These are phyloP conservation scores for Pseudocercospora vitis DNA, from an alignment of 2,329 filamentous ascomycete species.

Conservation along the genomic window DNA sequence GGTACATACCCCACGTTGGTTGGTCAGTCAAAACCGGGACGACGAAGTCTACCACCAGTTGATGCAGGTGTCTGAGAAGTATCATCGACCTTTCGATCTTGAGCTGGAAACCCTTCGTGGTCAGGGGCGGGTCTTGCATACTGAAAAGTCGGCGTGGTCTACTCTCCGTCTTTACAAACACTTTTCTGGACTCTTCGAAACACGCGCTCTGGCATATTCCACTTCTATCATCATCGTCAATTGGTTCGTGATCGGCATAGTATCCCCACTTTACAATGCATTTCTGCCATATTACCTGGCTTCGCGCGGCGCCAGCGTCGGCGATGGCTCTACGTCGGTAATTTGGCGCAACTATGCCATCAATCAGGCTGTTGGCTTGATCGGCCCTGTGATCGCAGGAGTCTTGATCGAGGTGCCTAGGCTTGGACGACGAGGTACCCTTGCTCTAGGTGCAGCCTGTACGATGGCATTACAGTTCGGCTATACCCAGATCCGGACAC, in stretches of 20 bases:
- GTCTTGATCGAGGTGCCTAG: slow-evolving; percentile 27
- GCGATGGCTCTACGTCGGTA: slow-evolving; percentile 48
- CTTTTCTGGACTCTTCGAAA: slow-evolving; percentile 30
- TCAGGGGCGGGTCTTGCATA: slow-evolving; percentile 28
- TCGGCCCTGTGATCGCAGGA: slow-evolving; percentile 56
- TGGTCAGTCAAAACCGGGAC: slow-evolving; percentile 31
- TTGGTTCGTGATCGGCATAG: slow-evolving; percentile 60
- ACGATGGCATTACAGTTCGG: slow-evolving; percentile 32
- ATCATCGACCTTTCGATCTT: slow-evolving; percentile 26
- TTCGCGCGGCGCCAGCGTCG: slow-evolving; percentile 18
- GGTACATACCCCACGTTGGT: slow-evolving; percentile 30
- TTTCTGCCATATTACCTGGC: slow-evolving; percentile 81
- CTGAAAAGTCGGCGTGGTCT: slow-evolving; percentile 30
- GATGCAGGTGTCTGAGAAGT: slow-evolving; percentile 23
- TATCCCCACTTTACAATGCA: slow-evolving; percentile 82
- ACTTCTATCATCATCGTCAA: slow-evolving; percentile 29
- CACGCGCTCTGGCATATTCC: slow-evolving; percentile 26
- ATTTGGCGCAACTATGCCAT: slow-evolving; percentile 73
- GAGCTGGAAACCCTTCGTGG: slow-evolving; percentile 22
- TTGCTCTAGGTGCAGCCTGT: slow-evolving; percentile 27
- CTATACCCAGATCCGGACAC: slow-evolving; percentile 33
- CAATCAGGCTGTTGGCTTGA: slow-evolving; percentile 66
- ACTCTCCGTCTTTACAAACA: slow-evolving; percentile 27
- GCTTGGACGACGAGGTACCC: slow-evolving; percentile 29
- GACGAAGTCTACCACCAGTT: slow-evolving; percentile 26